Evolutionary conservation across 805 yeast species (phyloP), one percentile per base, ranked within the genome.

Genomic region (Lipomyces yamadae): DNA sequence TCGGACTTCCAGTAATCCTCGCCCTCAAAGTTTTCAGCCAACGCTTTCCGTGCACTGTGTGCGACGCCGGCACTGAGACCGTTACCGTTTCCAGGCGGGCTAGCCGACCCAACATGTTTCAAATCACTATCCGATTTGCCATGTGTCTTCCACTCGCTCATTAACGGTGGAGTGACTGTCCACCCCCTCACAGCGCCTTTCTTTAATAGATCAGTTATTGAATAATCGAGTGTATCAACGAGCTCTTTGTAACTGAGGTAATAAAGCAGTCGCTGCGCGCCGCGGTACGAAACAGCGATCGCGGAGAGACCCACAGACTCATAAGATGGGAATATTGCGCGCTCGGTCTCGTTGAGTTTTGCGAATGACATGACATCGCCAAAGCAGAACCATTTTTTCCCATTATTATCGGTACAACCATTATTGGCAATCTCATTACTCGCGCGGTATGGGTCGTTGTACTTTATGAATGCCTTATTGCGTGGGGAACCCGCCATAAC

Each of bases 191-290:
- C 42, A 3, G 24, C 30, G 24, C 68, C 68, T 11, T 57, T 33
- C 29, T n/a, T 13, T 34, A 65, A 39, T 10, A 48, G 32, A 7
- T 37, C 32, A 5, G 60, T 35, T 18, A 65, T 61, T 11, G 62
- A 61, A 35, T 35, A 35, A 29, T 65, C 68, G 35, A 65, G 39
- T 29, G 65, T 42, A 52, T 54, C 62, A 18, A 56, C 42, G 15
- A 65, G 60, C 48, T 57, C 65, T 13, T 45, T 59, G 55, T 66
- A 66, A 7, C 63, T 57, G 15, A 66, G 55, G 45, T 57, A 57
- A 34, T 33, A 58, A 1, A 66, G 59, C 52, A 66, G 53, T 32
- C 69, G 64, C 53, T 62, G 66, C 1, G 69, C 69, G 35, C 69
- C 69, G 24, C 56, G 65, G n/a, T 57, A 56, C 8, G 69, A 58